phyloP scores from a whole-genome alignment of 2,329 filamentous ascomycete genomes.

The Aspergillus aculeatus region DNA sequence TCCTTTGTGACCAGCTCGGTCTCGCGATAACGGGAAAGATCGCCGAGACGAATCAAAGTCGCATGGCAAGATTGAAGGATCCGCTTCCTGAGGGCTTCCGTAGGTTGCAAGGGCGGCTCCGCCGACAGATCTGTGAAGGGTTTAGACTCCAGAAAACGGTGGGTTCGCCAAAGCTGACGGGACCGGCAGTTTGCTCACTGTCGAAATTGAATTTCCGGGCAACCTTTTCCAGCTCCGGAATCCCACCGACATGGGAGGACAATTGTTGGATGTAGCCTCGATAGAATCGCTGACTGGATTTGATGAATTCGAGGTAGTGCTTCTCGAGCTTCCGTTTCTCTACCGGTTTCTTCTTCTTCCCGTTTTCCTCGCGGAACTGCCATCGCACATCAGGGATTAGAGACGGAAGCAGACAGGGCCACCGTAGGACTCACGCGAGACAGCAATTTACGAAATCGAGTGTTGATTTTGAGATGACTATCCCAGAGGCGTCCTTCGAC shows the following conservation, averaged over 20 bases:
- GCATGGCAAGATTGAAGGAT: conserved; percentile 75
- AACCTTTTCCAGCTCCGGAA: conserved; percentile 59
- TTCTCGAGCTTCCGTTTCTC: conserved; percentile 76
- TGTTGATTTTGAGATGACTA: conserved; percentile 73
- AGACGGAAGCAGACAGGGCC: neutral
- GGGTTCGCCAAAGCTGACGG: neutral
- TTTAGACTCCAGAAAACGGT: conserved; percentile 15
- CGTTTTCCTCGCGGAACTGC: conserved; percentile 51
- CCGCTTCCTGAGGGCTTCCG: conserved; percentile 54
- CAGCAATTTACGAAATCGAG: conserved; percentile 70
- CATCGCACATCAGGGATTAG: conserved; percentile 10
- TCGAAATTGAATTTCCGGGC: conserved; percentile 52
- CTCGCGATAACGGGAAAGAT: conserved; percentile 82
- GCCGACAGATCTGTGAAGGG: conserved; percentile 39
- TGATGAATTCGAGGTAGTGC: conserved; percentile 80
- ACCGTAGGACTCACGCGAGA: conserved; percentile 46
- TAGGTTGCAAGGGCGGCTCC: conserved; percentile 46
- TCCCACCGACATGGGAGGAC: conserved; percentile 57
- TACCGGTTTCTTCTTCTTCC: conserved; percentile 56
- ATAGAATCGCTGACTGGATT: conserved; percentile 85
- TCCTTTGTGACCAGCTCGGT: conserved; percentile 69
- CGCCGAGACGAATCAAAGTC: conserved; percentile 81
- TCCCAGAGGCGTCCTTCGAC: conserved; percentile 76
- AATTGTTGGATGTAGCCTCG: conserved; percentile 78
- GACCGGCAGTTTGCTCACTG: conserved; percentile 34